Conservation (phyloP, 768 basidiomycete species). For the Lactarius vividus region DNA sequence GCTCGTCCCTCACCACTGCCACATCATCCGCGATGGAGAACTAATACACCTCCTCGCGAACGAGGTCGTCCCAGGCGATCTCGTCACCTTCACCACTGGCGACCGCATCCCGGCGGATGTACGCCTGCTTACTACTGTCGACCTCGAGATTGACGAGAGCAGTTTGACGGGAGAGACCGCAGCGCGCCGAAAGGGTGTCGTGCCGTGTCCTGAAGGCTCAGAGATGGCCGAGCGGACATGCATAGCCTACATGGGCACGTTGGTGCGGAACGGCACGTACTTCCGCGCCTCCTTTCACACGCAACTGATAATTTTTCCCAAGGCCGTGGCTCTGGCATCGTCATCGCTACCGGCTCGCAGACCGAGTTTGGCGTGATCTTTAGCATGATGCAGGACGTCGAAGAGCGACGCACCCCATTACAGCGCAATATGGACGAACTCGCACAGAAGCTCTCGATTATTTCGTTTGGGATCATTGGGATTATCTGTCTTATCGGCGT, state of each 20-base stretch:
- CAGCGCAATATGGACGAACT: conserved; percentile 96
- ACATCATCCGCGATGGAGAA: conserved; percentile 76
- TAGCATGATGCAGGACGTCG: conserved; percentile 95
- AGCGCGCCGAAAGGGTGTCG: conserved; percentile 64
- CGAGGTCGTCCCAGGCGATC: conserved; percentile 93
- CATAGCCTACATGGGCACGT: conserved; percentile 93
- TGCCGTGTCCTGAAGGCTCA: conserved; percentile 48
- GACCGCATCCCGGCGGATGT: conserved; percentile 95
- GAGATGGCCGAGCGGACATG: conserved; percentile 83
- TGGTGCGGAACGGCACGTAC: conserved; percentile 80
- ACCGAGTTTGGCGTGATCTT: conserved; percentile 98
- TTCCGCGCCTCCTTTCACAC: not conserved
- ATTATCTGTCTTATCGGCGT: conserved; percentile 90
- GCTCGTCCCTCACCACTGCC: conserved; percentile 95
- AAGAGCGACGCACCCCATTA: conserved; percentile 89
- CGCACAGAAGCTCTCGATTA: conserved; percentile 82
- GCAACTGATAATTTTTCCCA: not conserved
- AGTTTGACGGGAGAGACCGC: conserved; percentile 92
- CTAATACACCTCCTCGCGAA: conserved; percentile 86
- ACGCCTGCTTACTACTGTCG: conserved; percentile 74
- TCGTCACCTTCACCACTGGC: conserved; percentile 85
- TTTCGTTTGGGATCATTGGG: conserved; percentile 94
- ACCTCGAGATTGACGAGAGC: conserved; percentile 93
- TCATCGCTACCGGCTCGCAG: conserved; percentile 79
- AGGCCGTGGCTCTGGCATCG: conserved; percentile 83